Evolutionary conservation across 2,329 filamentous ascomycete genomes (phyloP).

Genomic region (Claviceps capensis): DNA sequence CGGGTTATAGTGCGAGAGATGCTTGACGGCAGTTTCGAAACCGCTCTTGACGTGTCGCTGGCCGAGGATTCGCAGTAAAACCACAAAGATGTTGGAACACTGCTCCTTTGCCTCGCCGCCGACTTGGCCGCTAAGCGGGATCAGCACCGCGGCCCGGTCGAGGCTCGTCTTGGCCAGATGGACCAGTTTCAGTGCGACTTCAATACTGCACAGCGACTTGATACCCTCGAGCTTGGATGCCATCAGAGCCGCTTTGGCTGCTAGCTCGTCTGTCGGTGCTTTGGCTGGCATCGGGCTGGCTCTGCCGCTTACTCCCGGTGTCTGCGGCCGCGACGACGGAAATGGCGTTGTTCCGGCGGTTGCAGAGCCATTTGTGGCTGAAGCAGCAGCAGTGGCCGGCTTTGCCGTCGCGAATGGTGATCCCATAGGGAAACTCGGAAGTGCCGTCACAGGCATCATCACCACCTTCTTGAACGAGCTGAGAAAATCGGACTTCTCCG

Average conservation of each 20-base stretch:
- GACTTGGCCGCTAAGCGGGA: constrained; percentile 62
- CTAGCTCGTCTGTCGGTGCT: constrained; percentile 78
- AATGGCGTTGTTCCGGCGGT: constrained; percentile 16
- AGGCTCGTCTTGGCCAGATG: constrained; percentile 80
- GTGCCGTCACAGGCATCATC: constrained; percentile 93
- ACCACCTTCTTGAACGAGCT: constrained; percentile 97
- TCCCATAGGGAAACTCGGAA: constrained; percentile 53
- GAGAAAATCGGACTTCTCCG: constrained; percentile 91
- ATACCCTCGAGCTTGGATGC: constrained; percentile 89
- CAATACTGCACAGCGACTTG: constrained; percentile 87
- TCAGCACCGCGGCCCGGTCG: constrained; percentile 73
- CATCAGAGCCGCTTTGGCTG: constrained; percentile 96
- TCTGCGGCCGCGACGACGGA: constrained; percentile 33
- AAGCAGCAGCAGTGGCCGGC: constrained; percentile 9
- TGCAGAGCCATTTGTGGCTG: constrained; percentile 14
- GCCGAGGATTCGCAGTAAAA: constrained; percentile 71
- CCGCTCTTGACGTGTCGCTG: constrained; percentile 80
- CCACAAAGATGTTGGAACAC: constrained; percentile 80
- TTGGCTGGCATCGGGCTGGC: constrained; percentile 35
- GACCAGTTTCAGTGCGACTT: constrained; percentile 80
- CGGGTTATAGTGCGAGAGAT: constrained; percentile 84
- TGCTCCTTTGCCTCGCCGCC: constrained; percentile 77
- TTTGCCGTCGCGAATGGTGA: constrained; percentile 41
- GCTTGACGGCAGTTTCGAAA: constrained; percentile 83
- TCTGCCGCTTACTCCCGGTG: constrained; percentile 28